Base-by-base conservation (phyloP, 78 protist species). In the Andalucia godoyi region DNA sequence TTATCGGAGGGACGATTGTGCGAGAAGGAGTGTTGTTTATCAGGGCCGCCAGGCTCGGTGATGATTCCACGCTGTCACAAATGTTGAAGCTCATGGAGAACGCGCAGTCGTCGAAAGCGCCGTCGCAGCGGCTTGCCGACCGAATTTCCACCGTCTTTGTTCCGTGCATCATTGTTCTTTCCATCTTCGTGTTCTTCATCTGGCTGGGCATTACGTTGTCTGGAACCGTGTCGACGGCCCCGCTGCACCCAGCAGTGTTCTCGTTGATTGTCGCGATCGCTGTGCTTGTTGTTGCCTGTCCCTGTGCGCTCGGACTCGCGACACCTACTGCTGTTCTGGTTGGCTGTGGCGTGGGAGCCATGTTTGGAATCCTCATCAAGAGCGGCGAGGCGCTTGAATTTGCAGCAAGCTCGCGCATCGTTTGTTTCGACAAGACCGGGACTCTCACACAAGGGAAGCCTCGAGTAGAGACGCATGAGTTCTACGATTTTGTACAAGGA, bases 311-410 rank as follows among this genome's bases (percentile, higher is more conserved):
- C 4, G 91, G 92, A 18, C 49, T 79, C 29, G 97, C 97, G 21
- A 88, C 94, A 0, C 97, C 97, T 5, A 92, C 94, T 0, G 94
- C 92, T 13, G 83, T 90, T 30, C 87, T 90, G 91, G 94, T 90
- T 21, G 94, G 92, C 34, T 70, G 84, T 7, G 97, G 93, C 52
- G 84, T 87, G 49, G 89, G 84, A 12, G 88, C 89, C 25, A 53
- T 39, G 32, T 32, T 23, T 27, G 94, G 94, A 25, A 45, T 91
- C 36, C 80, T 91, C 29, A 80, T 91, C 54, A 89, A 89, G 62
- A 59, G 79, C 47, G 96, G 91, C 7, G 59, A 40, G 13, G 84
- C 77, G 43, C 74, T 91, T 18, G 96, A 91, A 61, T 41, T 47
- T 12, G 85, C 89, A 15, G 60, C 66, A 47, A 39, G 45, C 47